Evolutionary conservation across 2,329 filamentous ascomycete species (phyloP), one percentile per base, ranked within the genome.

Genomic region (Pleoardoris graminearum): DNA sequence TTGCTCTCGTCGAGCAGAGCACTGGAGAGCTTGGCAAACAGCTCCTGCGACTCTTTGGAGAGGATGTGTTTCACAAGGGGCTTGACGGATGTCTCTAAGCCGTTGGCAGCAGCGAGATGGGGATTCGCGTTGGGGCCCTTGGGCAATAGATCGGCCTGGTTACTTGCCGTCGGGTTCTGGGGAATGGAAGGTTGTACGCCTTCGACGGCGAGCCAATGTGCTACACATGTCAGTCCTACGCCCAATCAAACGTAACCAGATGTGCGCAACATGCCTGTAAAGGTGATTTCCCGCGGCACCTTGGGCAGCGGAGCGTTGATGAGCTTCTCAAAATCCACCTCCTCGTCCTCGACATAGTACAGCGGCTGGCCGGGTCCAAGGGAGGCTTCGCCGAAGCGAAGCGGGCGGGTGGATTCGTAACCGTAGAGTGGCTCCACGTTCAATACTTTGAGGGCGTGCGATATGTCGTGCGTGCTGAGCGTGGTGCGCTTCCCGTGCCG

Each of bases 261-360:
- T 22, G 21, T 21, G 23, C 16, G 33, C 22, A 37, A 36, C 81
- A 51, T 77, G 93, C 91, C 89, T 35, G 93, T 97, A 69, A 97
- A 93, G 55, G 86, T 90, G 65, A 94, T 88, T 73, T 99, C 94
- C 44, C 93, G 83, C 29, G 94, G 94, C 25, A 99, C 92, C 74
- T 95, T 97, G 22, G 94, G 94, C 61, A 99, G 76, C 4, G 94
- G 90, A 59, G 91, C 91, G 76, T 99, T 99, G 72, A 99, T 97
- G 61, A 99, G 80, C 79, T 97, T 97, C 78, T 99, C 94, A 70
- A 99, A 97, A 75, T 99, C 94, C 49, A 97, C 88, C 78, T 99
- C 94, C 70, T 99, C 94, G 71, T 99, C 94, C 69, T 99, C 94
- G 32, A 99, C 89, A 72, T 99, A 99, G 75, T 93, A 99, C 19